Percentiles rank a stretch among this genome's conserved stretches.
These are phyloP conservation scores for Leptographium lundbergii DNA, from an alignment of 2,329 filamentous ascomycete species.

Conservation along the genomic window DNA sequence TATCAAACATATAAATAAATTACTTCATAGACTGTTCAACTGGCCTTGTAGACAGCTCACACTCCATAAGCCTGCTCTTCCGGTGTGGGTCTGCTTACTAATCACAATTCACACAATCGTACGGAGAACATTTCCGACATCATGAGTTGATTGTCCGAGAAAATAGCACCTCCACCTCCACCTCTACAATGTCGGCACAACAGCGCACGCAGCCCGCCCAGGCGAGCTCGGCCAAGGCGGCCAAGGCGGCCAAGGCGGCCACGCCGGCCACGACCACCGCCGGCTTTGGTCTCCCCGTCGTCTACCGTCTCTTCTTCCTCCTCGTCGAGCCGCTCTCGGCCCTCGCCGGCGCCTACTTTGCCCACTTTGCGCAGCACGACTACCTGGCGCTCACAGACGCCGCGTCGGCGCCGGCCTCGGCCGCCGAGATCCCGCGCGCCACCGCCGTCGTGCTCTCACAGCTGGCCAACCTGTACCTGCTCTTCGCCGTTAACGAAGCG, in stretches of 20 bases:
- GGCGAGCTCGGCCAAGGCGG: neutral
- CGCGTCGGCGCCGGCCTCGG: slow-evolving; percentile 29
- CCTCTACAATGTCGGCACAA: neutral
- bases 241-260: neutral
- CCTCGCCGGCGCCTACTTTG: slow-evolving; percentile 38
- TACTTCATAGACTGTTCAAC: too few relatives aligned
- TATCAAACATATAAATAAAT: too few relatives aligned
- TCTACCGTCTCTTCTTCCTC: slow-evolving; percentile 64
- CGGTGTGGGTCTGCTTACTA: neutral
- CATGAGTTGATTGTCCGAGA: neutral
- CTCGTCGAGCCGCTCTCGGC: slow-evolving; percentile 51
- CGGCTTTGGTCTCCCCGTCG: slow-evolving; percentile 12
- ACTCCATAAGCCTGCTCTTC: too few relatives aligned
- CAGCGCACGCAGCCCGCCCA: neutral
- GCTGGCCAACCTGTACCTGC: slow-evolving; percentile 65
- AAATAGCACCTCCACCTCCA: neutral
- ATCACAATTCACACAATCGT: neutral
- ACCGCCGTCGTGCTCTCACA: slow-evolving; percentile 60
- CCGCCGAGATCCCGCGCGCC: slow-evolving; percentile 35
- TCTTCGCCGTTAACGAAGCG: slow-evolving; percentile 67
- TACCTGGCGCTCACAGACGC: slow-evolving; percentile 56
- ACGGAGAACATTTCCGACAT: neutral
- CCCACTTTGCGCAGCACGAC: slow-evolving; percentile 30
- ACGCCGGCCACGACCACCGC: neutral
- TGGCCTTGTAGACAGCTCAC: too few relatives aligned